These are phyloP conservation scores for Lyophyllum atratum DNA, from an alignment of 768 basidiomycete genomes.

Conservation along the genomic window DNA sequence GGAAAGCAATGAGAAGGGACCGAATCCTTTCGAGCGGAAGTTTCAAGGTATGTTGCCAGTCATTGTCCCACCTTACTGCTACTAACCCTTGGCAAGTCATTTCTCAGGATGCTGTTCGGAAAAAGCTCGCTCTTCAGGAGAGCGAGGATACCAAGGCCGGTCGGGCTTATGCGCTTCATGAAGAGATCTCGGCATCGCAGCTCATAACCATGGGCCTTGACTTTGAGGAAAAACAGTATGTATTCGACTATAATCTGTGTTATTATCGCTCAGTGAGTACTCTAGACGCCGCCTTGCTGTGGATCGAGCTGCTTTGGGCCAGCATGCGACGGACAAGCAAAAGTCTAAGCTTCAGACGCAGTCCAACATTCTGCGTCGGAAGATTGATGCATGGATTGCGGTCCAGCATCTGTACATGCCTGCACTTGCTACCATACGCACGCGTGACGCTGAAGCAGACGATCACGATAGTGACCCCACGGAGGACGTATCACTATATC, in stretches of 20 bases:
- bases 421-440: neutral
- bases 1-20: too few relatives aligned
- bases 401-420: conserved; percentile 20
- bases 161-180: neutral
- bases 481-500: conserved; percentile 4
- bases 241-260: neutral
- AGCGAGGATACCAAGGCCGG: neutral
- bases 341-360: conserved; percentile 1
- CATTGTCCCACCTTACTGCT: neutral
- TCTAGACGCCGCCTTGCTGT: neutral
- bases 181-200: conserved; percentile 3
- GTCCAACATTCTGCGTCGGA: conserved; percentile 6
- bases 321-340: conserved; percentile 8
- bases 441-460: too few relatives aligned
- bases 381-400: conserved; percentile 15
- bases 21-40: conserved; percentile 2
- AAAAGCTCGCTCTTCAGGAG: conserved; percentile 15
- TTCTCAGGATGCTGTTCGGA: conserved; percentile 12
- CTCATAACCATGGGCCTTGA: conserved; percentile 15
- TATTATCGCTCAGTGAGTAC: neutral
- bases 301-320: neutral
- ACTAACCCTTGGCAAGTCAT: conserved; percentile 5
- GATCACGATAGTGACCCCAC: neutral
- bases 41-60: neutral
- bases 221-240: conserved; percentile 20